Conservation (phyloP, 148 eudicot genomes). For the Cornus suecica region DNA sequence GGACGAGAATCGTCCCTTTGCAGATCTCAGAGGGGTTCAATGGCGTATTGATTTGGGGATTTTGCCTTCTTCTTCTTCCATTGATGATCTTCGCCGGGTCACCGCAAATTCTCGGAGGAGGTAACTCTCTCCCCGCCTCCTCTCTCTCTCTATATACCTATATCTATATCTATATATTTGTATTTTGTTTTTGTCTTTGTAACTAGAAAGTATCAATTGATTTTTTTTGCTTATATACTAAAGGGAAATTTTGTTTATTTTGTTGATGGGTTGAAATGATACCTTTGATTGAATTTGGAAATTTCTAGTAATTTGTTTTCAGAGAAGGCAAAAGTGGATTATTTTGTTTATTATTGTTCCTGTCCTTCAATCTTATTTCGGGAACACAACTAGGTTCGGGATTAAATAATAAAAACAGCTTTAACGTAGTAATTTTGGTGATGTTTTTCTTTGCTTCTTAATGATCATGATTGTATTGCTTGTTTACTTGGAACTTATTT, state of each 20-base stretch:
- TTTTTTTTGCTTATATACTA: neutral
- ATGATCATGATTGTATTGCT: neutral
- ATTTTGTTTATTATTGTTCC: neutral
- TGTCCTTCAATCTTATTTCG: neutral
- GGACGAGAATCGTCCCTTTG: conserved; percentile 18
- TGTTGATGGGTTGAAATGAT: neutral
- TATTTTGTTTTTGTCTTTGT: neutral
- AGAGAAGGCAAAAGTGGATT: neutral
- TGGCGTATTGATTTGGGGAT: conserved; percentile 67
- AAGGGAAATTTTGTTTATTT: neutral
- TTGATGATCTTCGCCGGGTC: conserved; percentile 59
- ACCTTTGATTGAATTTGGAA: neutral
- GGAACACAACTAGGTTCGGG: neutral
- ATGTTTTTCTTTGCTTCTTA: too few relatives aligned
- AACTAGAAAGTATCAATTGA: neutral
- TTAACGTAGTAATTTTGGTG: too few relatives aligned
- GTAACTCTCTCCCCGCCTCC: conserved; percentile 18
- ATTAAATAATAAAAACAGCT: too few relatives aligned
- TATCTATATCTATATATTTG: neutral
- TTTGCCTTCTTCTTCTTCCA: conserved; percentile 38
- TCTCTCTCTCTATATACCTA: neutral
- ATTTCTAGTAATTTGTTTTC: neutral
- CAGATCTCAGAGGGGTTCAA: conserved; percentile 52
- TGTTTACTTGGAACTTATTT: too few relatives aligned
- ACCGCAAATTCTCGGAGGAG: conserved; percentile 59